Conservation (phyloP, 371 early-diverging fungal species). For the Funneliformis caledonium region DNA sequence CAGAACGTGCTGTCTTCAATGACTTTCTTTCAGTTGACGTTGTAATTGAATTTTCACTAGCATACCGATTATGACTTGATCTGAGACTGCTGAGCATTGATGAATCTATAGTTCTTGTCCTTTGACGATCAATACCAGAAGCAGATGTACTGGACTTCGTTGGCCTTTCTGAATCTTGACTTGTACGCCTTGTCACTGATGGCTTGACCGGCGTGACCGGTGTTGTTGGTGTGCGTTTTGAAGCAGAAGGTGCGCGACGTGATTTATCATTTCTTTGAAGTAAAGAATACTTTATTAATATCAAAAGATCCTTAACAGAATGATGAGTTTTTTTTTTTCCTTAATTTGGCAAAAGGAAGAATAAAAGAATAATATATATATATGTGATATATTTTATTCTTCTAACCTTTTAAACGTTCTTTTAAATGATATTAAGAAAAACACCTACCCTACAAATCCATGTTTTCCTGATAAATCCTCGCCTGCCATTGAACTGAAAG, state of each 20-base stretch:
- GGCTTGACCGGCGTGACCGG: slow-evolving; percentile 7
- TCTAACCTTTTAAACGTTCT: too few species aligned
- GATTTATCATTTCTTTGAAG: slow-evolving; percentile 9
- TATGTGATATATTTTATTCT: too few species aligned
- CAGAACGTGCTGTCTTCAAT: slow-evolving; percentile 22
- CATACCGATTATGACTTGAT: slow-evolving; percentile 19
- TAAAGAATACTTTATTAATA: neutral
- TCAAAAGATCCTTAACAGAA: neutral
- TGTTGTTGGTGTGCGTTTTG: slow-evolving; percentile 8
- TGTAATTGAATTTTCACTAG: slow-evolving; percentile 19
- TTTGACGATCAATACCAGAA: neutral
- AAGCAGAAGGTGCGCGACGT: slow-evolving; percentile 1
- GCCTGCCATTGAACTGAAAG: neutral
- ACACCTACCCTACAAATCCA: neutral
- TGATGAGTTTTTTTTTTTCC: too few species aligned
- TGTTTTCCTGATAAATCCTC: neutral
- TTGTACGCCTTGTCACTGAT: neutral
- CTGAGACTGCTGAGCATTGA: neutral
- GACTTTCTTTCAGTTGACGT: slow-evolving; percentile 27
- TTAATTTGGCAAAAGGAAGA: too few species aligned
- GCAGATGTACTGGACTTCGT: neutral
- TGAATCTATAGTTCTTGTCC: neutral
- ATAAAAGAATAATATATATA: too few species aligned
- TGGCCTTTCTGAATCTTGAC: slow-evolving; percentile 9
- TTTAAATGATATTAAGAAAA: neutral